These are phyloP conservation scores for Pseudotulostoma volvatum DNA, from an alignment of 495 filamentous ascomycete genomes.

Conservation along the genomic window DNA sequence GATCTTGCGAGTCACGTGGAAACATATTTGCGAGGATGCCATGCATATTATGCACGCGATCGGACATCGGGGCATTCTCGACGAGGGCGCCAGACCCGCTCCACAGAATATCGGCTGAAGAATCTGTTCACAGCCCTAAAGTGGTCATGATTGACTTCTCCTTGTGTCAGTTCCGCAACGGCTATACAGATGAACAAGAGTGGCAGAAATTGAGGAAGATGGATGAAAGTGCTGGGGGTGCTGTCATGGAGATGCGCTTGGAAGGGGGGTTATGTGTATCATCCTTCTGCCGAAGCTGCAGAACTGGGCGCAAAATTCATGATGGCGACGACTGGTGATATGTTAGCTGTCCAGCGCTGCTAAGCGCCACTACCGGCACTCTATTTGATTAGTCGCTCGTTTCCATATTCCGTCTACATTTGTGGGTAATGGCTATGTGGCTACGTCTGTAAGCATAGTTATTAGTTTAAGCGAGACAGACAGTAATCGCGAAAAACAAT, in stretches of 20 bases:
- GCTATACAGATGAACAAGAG: conserved; percentile 9
- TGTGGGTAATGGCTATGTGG: no score
- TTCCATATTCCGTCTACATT: no score
- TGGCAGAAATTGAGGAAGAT: conserved; percentile 14
- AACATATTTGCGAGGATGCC: conserved; percentile 14
- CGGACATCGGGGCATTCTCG: conserved; percentile 12
- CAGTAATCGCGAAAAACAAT: no score
- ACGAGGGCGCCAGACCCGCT: conserved; percentile 15
- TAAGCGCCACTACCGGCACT: no score
- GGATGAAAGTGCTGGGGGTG: conserved; percentile 15
- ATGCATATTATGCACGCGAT: conserved; percentile 10
- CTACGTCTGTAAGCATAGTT: no score
- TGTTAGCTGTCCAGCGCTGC: no score
- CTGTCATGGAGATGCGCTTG: conserved; percentile 9
- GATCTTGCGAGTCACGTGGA: conserved; percentile 11
- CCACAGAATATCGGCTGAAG: not conserved
- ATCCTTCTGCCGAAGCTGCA: conserved; percentile 7
- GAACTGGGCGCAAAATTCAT: not conserved
- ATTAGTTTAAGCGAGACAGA: no score
- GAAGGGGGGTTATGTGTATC: conserved; percentile 10
- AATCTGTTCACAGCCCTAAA: conserved; percentile 2
- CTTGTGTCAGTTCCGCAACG: conserved; percentile 10
- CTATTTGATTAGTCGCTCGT: no score
- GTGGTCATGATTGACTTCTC: conserved; percentile 20
- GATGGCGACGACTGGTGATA: no score